Base-by-base conservation (phyloP, 768 basidiomycete species). In the Cystoderma amianthinum region DNA sequence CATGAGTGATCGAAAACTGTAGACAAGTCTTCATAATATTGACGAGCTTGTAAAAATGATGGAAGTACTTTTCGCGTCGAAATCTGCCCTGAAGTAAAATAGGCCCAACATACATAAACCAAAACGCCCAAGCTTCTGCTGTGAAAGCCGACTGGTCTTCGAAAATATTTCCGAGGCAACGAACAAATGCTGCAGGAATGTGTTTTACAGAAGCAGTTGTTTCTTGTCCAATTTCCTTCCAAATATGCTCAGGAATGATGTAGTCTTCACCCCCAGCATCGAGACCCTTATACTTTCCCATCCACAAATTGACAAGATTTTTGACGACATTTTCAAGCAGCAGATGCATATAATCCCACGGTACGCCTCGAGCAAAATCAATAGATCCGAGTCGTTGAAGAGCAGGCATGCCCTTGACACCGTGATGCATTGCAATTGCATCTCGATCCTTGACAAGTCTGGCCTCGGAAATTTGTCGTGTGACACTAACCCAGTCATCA, bases 311-410 rank as follows among this genome's bases (percentile, higher is more conserved):
- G 1, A 72, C 50, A 2, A 74, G 37, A 11, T 62, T 65, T 4
- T 49, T 49, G 4, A 67, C 43, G 1, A 65, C 42, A 44, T 74
- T 74, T 43, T 73, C 69, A 32, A 56, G 61, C 20, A 74, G 44
- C 0, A 67, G 49, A 34, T 76, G 73, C 65, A 75, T 72, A 45
- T 61, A 64, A 38, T 74, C 71, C 50, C 60, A 66, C 0, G 69
- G 68, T 3, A 61, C 51, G 0, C 58, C 58, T 16, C 38, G 5
- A 9, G 66, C 53, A 48, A 58, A 56, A 18, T 56, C 40, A 13
- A 65, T 38, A 0, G 60, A 64, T 0, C 44, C 36, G 1, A 68
- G 56, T 0, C 42, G 17, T 2, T 39, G 25, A 15, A 69, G 50
- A 0, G 57, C 43, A 1, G 66, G 50, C 5, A 48, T 15, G 16